Base-by-base conservation (phyloP, 805 yeast genomes). In the Peterozyma toletana region DNA sequence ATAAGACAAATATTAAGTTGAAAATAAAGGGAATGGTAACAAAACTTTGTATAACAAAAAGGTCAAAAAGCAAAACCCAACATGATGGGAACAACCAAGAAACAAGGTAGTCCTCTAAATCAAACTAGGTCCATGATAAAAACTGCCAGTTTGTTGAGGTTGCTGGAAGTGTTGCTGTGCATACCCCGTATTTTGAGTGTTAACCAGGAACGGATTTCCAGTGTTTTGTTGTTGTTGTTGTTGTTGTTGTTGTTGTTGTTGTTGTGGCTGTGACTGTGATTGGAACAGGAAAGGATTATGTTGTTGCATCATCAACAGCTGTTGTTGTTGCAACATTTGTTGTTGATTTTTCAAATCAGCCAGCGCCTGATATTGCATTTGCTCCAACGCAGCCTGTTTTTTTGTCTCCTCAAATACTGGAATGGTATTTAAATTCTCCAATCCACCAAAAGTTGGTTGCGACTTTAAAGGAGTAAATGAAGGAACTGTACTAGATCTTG, bases 361-460 rank as follows among this genome's bases (percentile, higher is more conserved):
- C 16, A 31, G 16, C 33, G 46, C 52, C 9, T 39, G 45, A 35
- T 45, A 41, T 18, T 45, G 53, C 39, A 47, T 46, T 17, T 50
- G 54, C 17, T 52, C 57, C 35, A 53, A 53, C n/a, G 49, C 53
- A n/a, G 16, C 38, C 9, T 42, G 36, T 21, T 47, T 48, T 18
- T 49, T 57, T 9, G 80, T 74, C 50, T 75, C 74, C 0, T 82
- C 82, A 51, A 78, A 80, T 16, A 77, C 81, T 2, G 84, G 71
- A 3, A 71, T 62, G 2, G 84, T 78, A 14, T 75, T 77, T 37
- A 78, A 56, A 38, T 63, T 58, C 54, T 80, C 86, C 50, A 76
- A 68, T 0, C 86, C 86, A 2, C 86, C 86, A 41, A 82, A 78
- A 3, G 83, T 78, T 2, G 72, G 70, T 50, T 73, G 78, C 21